Evolutionary conservation across 768 basidiomycete genomes (phyloP).

Genomic region (Asterophora lycoperdoides): DNA sequence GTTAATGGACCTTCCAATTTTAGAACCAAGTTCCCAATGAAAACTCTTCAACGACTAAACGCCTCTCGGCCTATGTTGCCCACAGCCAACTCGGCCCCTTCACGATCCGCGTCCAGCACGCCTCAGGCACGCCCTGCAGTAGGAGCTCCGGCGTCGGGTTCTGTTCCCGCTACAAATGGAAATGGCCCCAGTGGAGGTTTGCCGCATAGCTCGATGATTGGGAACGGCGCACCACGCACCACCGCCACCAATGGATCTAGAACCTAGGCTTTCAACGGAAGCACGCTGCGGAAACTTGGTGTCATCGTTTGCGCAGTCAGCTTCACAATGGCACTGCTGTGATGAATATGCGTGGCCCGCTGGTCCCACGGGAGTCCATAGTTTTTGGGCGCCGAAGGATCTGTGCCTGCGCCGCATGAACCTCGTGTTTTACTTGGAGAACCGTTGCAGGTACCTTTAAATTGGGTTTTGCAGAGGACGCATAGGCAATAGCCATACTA

Average conservation of each 20-base stretch:
- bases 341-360: conserved; percentile 48
- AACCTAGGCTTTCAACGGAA: neutral
- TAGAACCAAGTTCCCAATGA: conserved; percentile 94
- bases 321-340: conserved; percentile 45
- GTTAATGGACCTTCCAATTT: conserved; percentile 1
- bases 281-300: neutral
- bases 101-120: conserved; percentile 30
- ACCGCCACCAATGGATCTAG: conserved; percentile 14
- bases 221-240: conserved; percentile 10
- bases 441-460: conserved; percentile 48
- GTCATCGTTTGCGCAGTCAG: neutral
- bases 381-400: conserved; percentile 38
- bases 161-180: conserved; percentile 19
- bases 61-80: conserved; percentile 41
- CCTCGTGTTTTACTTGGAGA: neutral
- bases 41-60: conserved; percentile 80
- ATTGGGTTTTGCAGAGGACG: conserved; percentile 46
- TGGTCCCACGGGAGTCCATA: conserved; percentile 11
- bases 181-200: conserved; percentile 7
- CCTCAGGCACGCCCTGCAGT: conserved; percentile 27
- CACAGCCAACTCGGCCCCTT: conserved; percentile 18
- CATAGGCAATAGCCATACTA: conserved; percentile 78
- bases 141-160: conserved; percentile 3
- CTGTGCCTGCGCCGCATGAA: conserved; percentile 26
- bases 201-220: conserved; percentile 18